Evolutionary conservation across 169 alveolate genomes (phyloP), one percentile per base, ranked within the genome.

Genomic region (Cryptosporidium muris): DNA sequence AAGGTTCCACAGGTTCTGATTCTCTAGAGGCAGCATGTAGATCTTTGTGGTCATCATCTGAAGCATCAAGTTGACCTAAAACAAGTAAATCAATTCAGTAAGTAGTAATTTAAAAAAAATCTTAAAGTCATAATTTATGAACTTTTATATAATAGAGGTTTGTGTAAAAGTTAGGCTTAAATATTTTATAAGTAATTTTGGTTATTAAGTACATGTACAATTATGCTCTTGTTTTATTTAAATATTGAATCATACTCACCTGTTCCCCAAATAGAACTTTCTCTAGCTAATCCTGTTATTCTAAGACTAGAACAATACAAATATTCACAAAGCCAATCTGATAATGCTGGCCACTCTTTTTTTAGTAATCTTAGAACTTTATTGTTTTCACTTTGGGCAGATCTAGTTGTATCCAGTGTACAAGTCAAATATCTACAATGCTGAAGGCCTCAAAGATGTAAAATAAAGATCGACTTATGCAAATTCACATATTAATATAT

Each of bases 281-380:
- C 3, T n/a, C 63, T 52, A 9, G 60, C 45, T 9, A 34, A 16
- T 25, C 43, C 34, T 2, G 85, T 66, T 38, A 74, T 74, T 58
- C 85, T 43, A n/a, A 74, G 63, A 34, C 85, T 68, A 12, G 85
- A 74, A 37, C 85, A 74, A 49, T 74, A 74, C 38, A 74, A 51
- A 9, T 74, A 66, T 45, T 74, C 85, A n/a, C 85, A 74, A 37
- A 74, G 54, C 85, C 85, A 74, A 16, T 74, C 85, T 54, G 85
- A 74, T 9, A 74, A 63, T 7, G 85, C 85, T 11, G 85, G 85
- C 85, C 85, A 74, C 11, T 48, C 25, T 45, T 62, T 74, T 8
- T 74, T 66, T 38, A 74, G 54, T 4, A n/a, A 25, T 42, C 36
- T 62, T 38, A 74, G 45, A 6, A 25, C 25, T 25, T 25, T 0